Conservation (phyloP, 1,284 basidiomycete genomes). For the Cryptococcus floricola region DNA sequence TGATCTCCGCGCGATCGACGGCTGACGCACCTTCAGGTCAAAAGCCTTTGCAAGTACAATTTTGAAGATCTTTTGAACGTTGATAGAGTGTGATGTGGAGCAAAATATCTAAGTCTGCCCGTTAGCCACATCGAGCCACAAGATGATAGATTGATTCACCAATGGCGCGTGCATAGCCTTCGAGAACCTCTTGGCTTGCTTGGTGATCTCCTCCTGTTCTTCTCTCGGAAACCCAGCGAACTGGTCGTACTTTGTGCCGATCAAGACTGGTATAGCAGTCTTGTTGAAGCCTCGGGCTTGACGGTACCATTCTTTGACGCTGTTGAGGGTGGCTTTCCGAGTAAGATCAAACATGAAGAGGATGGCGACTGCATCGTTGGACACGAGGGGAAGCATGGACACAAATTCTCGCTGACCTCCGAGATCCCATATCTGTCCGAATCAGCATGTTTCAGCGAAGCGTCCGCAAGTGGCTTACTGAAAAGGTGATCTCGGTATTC, state of each 20-base stretch:
- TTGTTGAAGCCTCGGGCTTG: constrained; percentile 98
- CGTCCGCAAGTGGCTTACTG: constrained; percentile 41
- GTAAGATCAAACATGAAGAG: constrained; percentile 99
- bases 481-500: constrained; percentile 97
- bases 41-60: constrained; percentile 51
- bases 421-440: constrained; percentile 80
- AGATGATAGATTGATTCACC: constrained; percentile 21
- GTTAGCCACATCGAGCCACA: neutral
- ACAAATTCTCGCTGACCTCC: constrained; percentile 97
- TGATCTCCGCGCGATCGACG: too few species aligned
- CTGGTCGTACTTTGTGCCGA: constrained; percentile 96
- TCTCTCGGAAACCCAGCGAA: constrained; percentile 93
- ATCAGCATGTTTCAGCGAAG: constrained; percentile 2
- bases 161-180: constrained; percentile 97
- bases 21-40: constrained; percentile 45
- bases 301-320: constrained; percentile 98
- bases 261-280: constrained; percentile 91
- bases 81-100: constrained; percentile 95
- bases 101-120: constrained; percentile 68
- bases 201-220: constrained; percentile 98
- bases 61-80: constrained; percentile 99
- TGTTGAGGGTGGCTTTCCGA: constrained; percentile 92
- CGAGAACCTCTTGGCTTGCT: constrained; percentile 94
- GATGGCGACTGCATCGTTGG: constrained; percentile 97
- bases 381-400: constrained; percentile 96